Percentiles rank a stretch among this genome's conserved stretches.
Evolutionary conservation across 148 eudicot species (phyloP).

Genomic region (Silene uniflora): DNA sequence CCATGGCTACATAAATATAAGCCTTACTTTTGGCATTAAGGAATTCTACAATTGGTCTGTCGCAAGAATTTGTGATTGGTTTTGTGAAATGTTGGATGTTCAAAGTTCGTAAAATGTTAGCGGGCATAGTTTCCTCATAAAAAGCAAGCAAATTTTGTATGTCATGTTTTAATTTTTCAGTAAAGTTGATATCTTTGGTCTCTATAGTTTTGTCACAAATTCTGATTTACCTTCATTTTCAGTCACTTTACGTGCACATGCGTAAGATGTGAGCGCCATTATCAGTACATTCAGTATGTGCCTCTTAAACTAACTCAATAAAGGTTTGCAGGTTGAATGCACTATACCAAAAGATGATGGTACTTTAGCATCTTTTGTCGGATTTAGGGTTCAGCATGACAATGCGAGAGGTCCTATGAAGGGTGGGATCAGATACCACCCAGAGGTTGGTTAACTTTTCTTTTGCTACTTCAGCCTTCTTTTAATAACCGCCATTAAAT

Average conservation of each 20-base stretch:
- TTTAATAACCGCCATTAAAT: neutral
- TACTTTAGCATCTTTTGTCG: constrained; percentile 76
- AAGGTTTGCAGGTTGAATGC: constrained; percentile 78
- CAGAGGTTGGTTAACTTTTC: constrained; percentile 59
- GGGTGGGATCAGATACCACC: constrained; percentile 99
- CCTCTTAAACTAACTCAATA: constrained; percentile 12
- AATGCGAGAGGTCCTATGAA: constrained; percentile 99
- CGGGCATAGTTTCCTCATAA: no score
- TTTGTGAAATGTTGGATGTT: no score
- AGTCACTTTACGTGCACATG: neutral
- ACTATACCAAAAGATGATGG: constrained; percentile 98
- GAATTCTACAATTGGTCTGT: no score
- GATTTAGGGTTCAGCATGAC: constrained; percentile 95
- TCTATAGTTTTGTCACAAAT: neutral
- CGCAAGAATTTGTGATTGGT: no score
- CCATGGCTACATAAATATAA: no score
- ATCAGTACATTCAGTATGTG: no score
- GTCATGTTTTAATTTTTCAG: neutral
- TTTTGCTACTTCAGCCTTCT: neutral
- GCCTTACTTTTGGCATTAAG: no score
- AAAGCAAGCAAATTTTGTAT: no score
- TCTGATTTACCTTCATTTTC: neutral
- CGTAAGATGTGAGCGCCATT: neutral
- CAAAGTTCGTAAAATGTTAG: no score
- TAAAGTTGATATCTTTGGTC: neutral